A percentile compares a stretch with the other conserved stretches of the same genome.
These are phyloP conservation scores for Globisporangium heterothallicum DNA, from an alignment of 352 stramenopile species.

Conservation along the genomic window DNA sequence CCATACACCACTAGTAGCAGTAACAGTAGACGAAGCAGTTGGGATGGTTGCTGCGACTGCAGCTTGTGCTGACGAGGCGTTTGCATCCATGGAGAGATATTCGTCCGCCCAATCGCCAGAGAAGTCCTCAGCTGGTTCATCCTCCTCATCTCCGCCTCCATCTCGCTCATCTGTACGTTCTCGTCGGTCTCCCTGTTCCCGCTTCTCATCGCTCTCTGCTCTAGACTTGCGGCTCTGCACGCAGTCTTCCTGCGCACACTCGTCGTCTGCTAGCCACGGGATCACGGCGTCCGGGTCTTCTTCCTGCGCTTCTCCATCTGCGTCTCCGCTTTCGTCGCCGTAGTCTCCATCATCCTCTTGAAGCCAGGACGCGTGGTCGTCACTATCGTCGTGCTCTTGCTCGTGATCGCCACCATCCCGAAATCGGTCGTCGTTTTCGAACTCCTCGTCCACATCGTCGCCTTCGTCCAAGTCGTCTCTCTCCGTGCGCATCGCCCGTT, in stretches of 20 bases:
- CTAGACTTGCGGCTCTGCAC: background rate
- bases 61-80: background rate
- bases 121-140: constrained; percentile 26
- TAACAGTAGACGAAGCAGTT: background rate
- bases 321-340: background rate
- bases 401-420: background rate
- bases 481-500: background rate
- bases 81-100: constrained; percentile 20
- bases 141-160: constrained; percentile 1
- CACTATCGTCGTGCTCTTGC: background rate
- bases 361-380: background rate
- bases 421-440: background rate
- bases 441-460: background rate
- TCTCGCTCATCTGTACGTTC: background rate
- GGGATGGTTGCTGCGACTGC: background rate
- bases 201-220: constrained; percentile 12
- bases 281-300: constrained; percentile 4
- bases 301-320: background rate
- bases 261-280: constrained; percentile 18
- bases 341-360: background rate
- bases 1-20: background rate
- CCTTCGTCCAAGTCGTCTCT: background rate
- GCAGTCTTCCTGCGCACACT: constrained; percentile 21
- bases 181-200: background rate
- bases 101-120: constrained; percentile 35